These are phyloP conservation scores for Aspergillus aculeatinus DNA, from an alignment of 2,329 filamentous ascomycete species.

Conservation along the genomic window DNA sequence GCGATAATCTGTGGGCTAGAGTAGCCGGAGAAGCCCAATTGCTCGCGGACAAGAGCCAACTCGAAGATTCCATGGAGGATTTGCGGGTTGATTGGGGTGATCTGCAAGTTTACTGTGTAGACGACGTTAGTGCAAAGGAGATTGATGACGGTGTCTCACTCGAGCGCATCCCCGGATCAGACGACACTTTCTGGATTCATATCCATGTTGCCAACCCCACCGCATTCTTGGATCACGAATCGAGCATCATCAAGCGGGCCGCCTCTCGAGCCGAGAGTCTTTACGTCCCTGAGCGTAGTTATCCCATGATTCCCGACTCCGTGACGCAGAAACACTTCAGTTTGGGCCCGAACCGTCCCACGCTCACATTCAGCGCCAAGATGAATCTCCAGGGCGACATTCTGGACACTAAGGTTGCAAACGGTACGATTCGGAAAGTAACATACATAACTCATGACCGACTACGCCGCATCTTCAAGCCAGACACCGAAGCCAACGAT, in stretches of 20 bases:
- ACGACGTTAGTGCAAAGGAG: slow-evolving; percentile 54
- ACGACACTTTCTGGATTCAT: slow-evolving; percentile 57
- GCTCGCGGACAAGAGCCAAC: slow-evolving; percentile 20
- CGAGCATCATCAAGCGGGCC: slow-evolving; percentile 55
- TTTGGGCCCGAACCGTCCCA: slow-evolving; percentile 53
- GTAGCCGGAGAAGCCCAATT: slow-evolving; percentile 30
- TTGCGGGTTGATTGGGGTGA: slow-evolving; percentile 59
- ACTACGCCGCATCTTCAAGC: slow-evolving; percentile 41
- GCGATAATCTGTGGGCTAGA: slow-evolving; percentile 33
- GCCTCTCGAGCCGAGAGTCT: slow-evolving; percentile 54
- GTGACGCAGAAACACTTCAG: slow-evolving; percentile 55
- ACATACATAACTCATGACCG: slow-evolving; percentile 51
- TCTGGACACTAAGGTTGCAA: slow-evolving; percentile 54
- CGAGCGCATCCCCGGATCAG: slow-evolving; percentile 47
- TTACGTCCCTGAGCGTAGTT: slow-evolving; percentile 54
- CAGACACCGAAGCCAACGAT: slow-evolving; percentile 13
- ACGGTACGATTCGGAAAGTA: slow-evolving; percentile 57
- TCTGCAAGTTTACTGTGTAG: slow-evolving; percentile 60
- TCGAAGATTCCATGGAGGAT: slow-evolving; percentile 56
- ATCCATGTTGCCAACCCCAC: slow-evolving; percentile 65
- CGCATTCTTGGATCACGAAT: slow-evolving; percentile 56
- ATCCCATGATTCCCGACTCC: slow-evolving; percentile 56
- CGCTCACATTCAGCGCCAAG: slow-evolving; percentile 61
- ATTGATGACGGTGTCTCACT: slow-evolving; percentile 65
- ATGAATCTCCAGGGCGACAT: slow-evolving; percentile 53